Base-by-base conservation (phyloP, 805 yeast genomes). In the Teunomyces kruisii region DNA sequence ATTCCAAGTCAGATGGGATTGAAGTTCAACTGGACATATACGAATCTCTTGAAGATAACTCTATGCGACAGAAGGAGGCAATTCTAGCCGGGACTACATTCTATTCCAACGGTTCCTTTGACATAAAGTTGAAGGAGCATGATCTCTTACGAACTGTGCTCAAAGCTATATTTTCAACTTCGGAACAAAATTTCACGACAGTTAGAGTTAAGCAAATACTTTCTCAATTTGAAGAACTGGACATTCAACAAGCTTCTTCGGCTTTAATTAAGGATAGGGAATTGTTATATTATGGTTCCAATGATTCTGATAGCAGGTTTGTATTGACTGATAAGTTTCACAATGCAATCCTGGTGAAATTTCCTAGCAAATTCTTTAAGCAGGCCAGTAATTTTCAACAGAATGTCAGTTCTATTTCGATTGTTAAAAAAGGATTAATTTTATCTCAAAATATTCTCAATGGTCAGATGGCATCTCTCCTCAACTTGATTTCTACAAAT, bases 61-160 rank as follows among this genome's bases (percentile, higher is more conserved):
- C 96, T 1, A 81, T 87, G 84, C 68, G 84, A 43, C 89, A 84
- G 54, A 78, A 86, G 43, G 91, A 87, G 53, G 76, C 76, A 9
- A 65, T 72, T 22, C 62, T 83, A 40, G 62, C 79, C 0, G 69
- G 68, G 30, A 64, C 69, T 1, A 64, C 76, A 0, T 84, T 79
- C 56, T 65, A 74, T 19, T 66, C 58, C 39, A 58, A 71, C 7
- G 52, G 55, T 10, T 49, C 46, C 3, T 17, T 17, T n/a, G 48
- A 50, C 15, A 38, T 43, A 9, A 14, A 26, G 3, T n/a, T 41
- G 41, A 53, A 49, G 12, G 52, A 50, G 9, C 44, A 53, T 32
- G 75, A 76, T 41, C 61, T 65, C 14, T 58, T 78, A 1, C 65
- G 72, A 47, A 63, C 76, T 1, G 64, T 65, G 13, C 55, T 80